A percentile compares a stretch with the other conserved stretches of the same genome.
phyloP scores from a whole-genome alignment of 345 rosid species.

The Citrus medica region DNA sequence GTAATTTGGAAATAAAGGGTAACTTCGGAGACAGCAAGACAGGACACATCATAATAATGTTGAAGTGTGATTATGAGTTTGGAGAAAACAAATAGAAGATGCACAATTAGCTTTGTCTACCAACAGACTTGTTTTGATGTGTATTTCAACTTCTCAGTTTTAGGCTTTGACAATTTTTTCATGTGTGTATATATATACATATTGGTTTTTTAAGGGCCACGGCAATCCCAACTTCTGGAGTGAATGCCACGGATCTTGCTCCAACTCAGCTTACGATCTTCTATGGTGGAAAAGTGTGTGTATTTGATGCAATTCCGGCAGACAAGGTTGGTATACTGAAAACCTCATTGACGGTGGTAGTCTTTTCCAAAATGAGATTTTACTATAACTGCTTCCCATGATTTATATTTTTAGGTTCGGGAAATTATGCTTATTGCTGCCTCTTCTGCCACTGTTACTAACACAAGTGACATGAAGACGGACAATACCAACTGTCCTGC shows the following conservation, averaged over 20 bases:
- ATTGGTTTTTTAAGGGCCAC: slow-evolving; percentile 29
- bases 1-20: not conserved
- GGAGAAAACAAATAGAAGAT: not conserved
- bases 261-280: slow-evolving; percentile 77
- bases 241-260: slow-evolving; percentile 20
- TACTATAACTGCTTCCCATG: not conserved
- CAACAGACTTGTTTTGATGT: not conserved
- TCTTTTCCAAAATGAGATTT: not conserved
- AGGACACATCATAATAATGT: not conserved
- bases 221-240: slow-evolving; percentile 28
- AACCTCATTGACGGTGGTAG: not conserved
- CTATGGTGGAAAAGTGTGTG: slow-evolving; percentile 70
- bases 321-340: slow-evolving; percentile 52
- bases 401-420: slow-evolving; percentile 42
- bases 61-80: not conserved
- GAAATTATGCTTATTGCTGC: slow-evolving; percentile 68
- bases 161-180: not conserved
- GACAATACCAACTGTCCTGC: slow-evolving; percentile 30
- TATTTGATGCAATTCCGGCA: slow-evolving; percentile 61
- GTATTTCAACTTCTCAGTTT: not conserved
- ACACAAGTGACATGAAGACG: slow-evolving; percentile 46
- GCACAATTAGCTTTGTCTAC: no score
- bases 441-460: slow-evolving; percentile 39
- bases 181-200: no score
- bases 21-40: not conserved